phyloP scores from a whole-genome alignment of 164 flowering plant species.

The Aristolochia contorta region DNA sequence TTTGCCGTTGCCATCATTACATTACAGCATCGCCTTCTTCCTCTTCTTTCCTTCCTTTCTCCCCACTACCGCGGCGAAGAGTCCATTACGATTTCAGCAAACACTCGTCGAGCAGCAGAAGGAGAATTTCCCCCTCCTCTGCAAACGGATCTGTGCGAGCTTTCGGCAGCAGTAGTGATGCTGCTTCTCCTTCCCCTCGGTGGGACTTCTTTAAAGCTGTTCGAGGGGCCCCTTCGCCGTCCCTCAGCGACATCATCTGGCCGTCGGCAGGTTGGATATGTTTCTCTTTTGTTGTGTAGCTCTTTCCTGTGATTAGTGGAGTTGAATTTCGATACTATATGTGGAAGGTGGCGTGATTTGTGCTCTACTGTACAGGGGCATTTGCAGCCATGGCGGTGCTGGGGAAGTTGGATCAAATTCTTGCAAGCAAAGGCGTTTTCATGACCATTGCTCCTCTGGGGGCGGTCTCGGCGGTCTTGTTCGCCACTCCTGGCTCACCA shows the following conservation, averaged over 20 bases:
- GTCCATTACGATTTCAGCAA: too few species aligned
- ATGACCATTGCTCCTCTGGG: constrained; percentile 84
- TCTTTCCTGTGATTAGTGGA: not conserved
- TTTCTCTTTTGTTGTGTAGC: not conserved
- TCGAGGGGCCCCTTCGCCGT: constrained; percentile 24
- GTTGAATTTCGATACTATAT: not conserved
- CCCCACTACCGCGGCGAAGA: not conserved
- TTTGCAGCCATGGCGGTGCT: constrained; percentile 90
- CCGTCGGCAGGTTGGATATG: constrained; percentile 54
- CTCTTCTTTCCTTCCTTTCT: not conserved
- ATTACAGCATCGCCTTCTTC: not conserved
- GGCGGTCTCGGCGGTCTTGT: constrained; percentile 85
- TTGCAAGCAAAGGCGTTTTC: constrained; percentile 68
- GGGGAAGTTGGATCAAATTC: constrained; percentile 68
- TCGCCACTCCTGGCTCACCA: constrained; percentile 70
- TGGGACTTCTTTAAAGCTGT: not conserved
- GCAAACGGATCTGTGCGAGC: not conserved
- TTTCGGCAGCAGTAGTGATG: not conserved
- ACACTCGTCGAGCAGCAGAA: too few species aligned
- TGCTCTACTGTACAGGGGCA: constrained; percentile 40
- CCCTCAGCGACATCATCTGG: constrained; percentile 75
- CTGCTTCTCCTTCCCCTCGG: not conserved
- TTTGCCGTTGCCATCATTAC: not conserved
- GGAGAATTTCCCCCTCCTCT: too few species aligned
- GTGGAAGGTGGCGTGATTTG: not conserved